These are phyloP conservation scores for Sclerotinia spermophila DNA, from an alignment of 2,329 filamentous ascomycete genomes.

Conservation along the genomic window DNA sequence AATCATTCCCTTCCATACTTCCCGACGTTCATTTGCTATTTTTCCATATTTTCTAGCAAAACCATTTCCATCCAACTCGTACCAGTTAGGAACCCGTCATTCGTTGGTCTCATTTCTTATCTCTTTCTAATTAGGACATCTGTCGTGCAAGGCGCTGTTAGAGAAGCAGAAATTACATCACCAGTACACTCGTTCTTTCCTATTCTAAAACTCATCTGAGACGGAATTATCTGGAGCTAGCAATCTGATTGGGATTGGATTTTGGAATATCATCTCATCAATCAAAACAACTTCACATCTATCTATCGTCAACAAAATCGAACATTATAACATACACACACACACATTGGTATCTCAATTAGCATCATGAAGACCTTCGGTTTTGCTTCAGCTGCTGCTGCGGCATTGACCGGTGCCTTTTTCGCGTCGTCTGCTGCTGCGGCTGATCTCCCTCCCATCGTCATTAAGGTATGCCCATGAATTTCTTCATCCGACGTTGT, in stretches of 20 bases:
- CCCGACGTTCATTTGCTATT: background rate
- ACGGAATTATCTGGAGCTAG: background rate
- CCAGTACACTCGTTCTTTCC: slow-evolving; percentile 8
- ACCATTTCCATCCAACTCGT: background rate
- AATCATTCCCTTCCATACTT: background rate
- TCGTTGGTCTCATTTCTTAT: slow-evolving; percentile 7
- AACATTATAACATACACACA: slow-evolving; percentile 27
- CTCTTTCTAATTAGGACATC: background rate
- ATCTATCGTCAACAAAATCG: slow-evolving; percentile 6
- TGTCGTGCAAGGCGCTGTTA: slow-evolving; percentile 8
- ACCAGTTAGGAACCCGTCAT: background rate
- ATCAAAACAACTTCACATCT: background rate
- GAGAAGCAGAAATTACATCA: background rate
- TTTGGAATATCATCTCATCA: background rate
- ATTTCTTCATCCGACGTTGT: background rate
- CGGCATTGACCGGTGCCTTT: slow-evolving; percentile 50
- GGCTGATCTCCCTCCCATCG: slow-evolving; percentile 54
- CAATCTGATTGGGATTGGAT: background rate
- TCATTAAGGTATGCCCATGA: slow-evolving; percentile 40
- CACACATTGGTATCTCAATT: slow-evolving; percentile 11
- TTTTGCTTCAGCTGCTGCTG: slow-evolving; percentile 41
- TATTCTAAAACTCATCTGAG: slow-evolving; percentile 1
- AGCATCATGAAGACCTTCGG: slow-evolving; percentile 52
- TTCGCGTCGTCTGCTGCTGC: slow-evolving; percentile 45
- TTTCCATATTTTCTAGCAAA: background rate